Conservation (phyloP, 75 land plant genomes). For the Chamaecyparis obtusa region DNA sequence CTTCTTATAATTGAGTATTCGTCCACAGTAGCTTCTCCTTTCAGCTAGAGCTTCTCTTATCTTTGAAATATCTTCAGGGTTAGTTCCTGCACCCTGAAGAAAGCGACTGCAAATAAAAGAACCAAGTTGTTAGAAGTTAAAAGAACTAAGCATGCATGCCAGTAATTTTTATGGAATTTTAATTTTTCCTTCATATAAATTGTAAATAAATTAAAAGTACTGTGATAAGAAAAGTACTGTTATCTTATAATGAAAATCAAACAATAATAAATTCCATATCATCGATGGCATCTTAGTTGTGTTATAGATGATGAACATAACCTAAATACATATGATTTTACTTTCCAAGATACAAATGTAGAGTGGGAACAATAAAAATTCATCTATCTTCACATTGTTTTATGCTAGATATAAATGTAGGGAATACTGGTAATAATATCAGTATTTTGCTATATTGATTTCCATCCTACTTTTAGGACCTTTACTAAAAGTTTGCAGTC, state of each 20-base stretch:
- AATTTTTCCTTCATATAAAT: neutral
- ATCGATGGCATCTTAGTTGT: neutral
- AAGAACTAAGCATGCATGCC: constrained; percentile 1
- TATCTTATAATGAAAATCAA: neutral
- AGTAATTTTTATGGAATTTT: neutral
- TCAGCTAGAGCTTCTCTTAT: constrained; percentile 54
- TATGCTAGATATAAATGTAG: neutral
- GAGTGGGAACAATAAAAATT: neutral
- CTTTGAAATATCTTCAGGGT: constrained; percentile 61
- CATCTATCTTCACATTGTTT: neutral
- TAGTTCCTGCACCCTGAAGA: constrained; percentile 80
- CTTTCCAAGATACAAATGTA: neutral
- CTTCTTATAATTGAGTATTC: constrained; percentile 85
- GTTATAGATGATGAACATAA: neutral
- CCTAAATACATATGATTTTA: neutral
- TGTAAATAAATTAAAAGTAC: neutral
- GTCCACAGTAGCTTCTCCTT: constrained; percentile 76
- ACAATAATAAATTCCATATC: neutral
- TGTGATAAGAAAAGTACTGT: neutral
- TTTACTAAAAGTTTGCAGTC: neutral
- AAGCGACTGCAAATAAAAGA: constrained; percentile 61
- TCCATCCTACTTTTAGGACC: neutral
- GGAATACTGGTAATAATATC: neutral
- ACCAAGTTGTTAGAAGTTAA: neutral
- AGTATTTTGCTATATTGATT: neutral